Evolutionary conservation across 2,329 filamentous ascomycete species (phyloP).

Genomic region (Nigrospora osmanthi): DNA sequence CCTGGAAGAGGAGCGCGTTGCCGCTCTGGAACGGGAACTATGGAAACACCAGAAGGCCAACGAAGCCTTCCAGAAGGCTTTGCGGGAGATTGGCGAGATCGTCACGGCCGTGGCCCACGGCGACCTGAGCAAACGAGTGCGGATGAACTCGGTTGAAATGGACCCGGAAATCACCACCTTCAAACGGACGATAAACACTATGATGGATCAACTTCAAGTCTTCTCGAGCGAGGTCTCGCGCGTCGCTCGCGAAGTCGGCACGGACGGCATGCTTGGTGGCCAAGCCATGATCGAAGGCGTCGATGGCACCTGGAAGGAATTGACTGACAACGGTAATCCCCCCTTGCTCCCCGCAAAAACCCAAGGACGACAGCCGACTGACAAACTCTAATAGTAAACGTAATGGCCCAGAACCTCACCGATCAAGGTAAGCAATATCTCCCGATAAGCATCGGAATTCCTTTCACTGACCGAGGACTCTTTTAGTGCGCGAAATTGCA

Average conservation of each 20-base stretch:
- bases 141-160: conserved; percentile 93
- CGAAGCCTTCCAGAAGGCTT: conserved; percentile 93
- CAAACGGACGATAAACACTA: conserved; percentile 96
- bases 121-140: conserved; percentile 92
- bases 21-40: conserved; percentile 82
- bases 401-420: conserved; percentile 77
- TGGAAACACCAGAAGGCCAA: conserved; percentile 98
- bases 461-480: background rate
- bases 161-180: conserved; percentile 97
- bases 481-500: conserved; percentile 71
- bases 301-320: conserved; percentile 94
- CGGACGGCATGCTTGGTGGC: conserved; percentile 86
- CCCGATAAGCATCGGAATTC: background rate
- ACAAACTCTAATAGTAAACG: conserved; percentile 50
- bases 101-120: conserved; percentile 93
- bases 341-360: background rate
- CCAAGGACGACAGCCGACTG: conserved; percentile 10
- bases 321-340: conserved; percentile 70
- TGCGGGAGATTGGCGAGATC: conserved; percentile 94
- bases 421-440: conserved; percentile 49
- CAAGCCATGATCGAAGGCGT: conserved; percentile 92
- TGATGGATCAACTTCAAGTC: conserved; percentile 97
- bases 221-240: conserved; percentile 95
- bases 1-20: conserved; percentile 81
- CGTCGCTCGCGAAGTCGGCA: conserved; percentile 91